Evolutionary conservation across 2,329 filamentous ascomycete genomes (phyloP), one percentile per base, ranked within the genome.

Genomic region (Scedosporium dehoogii): DNA sequence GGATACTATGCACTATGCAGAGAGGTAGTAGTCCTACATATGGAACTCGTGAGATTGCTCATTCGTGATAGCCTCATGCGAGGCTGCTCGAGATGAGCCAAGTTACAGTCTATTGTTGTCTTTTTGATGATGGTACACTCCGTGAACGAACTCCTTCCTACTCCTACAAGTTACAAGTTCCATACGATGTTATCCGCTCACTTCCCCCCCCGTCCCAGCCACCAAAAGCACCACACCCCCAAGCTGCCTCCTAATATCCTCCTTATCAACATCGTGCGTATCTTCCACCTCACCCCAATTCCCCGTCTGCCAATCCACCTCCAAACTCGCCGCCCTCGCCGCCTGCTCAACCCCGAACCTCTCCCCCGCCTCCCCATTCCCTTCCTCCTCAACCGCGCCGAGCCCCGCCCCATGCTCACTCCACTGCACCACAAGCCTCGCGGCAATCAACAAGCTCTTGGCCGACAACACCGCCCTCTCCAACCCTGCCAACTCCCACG

Each of bases 231-330:
- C 81, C 10, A 91, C 90, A 72, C 91, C 96, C 14, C 93, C 94
- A 64, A 97, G 77, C 76, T 97, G 94, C 69, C 93, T 83, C 71
- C 85, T 84, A 67, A 97, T 68, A 74, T 99, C 94, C 74, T 96
- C 93, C 74, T 87, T 90, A 69, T 96, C 89, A 1, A 99, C 94
- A 78, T 99, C 94, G 75, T 99, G 94, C 29, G 92, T 96, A 75
- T 99, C 92, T 73, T 99, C 94, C 0, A 99, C 94, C 79, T 96
- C 92, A 7, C 94, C 94, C 93, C 94, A 97, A 75, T 89, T 87
- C 29, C 83, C 79, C 1, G 88, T 96, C 81, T 99, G 94, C 88
- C 91, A 97, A 66, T 85, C 81, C 16, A 96, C 91, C 78, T 99
- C 94, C 51, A 96, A 73, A 69, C 84, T 96, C 5, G 88, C 86